phyloP scores from a whole-genome alignment of 352 stramenopile genomes.

The Thalassiosira exigua region DNA sequence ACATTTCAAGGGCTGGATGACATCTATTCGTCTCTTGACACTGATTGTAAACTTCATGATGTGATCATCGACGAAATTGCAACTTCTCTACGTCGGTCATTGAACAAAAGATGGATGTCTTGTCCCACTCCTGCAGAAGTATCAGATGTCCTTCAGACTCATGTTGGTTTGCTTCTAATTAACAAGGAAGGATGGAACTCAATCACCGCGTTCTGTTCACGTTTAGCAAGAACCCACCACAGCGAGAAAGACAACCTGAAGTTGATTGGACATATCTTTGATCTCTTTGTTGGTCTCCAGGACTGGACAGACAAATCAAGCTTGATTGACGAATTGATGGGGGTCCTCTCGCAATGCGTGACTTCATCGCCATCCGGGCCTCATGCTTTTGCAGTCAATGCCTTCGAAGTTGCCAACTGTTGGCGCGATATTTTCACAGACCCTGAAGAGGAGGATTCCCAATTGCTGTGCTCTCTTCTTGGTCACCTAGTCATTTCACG shows the following conservation, averaged over 20 bases:
- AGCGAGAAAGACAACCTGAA: slow-evolving; percentile 14
- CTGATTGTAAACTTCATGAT: slow-evolving; percentile 21
- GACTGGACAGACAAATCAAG: not conserved
- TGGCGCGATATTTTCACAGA: slow-evolving; percentile 28
- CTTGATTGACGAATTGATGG: slow-evolving; percentile 12
- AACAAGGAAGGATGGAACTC: slow-evolving; percentile 16
- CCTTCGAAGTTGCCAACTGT: slow-evolving; percentile 36
- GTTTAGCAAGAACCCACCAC: not conserved
- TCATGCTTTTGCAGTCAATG: slow-evolving; percentile 10
- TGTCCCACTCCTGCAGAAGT: slow-evolving; percentile 21
- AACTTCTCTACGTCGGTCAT: slow-evolving; percentile 21
- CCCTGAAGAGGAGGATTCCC: slow-evolving; percentile 1
- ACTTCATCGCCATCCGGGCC: not conserved
- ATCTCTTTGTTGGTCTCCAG: slow-evolving; percentile 12
- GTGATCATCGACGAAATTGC: slow-evolving; percentile 1
- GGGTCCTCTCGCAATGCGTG: slow-evolving; percentile 6
- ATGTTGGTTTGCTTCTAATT: slow-evolving; percentile 13
- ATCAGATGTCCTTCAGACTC: slow-evolving; percentile 17
- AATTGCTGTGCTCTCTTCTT: slow-evolving; percentile 1
- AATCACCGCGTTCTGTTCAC: slow-evolving; percentile 6
- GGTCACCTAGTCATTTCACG: slow-evolving; percentile 14
- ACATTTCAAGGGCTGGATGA: slow-evolving; percentile 30
- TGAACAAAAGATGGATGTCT: not conserved
- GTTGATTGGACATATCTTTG: slow-evolving; percentile 27
- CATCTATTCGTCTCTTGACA: slow-evolving; percentile 15